Conservation (phyloP, 345 rosid species). For the Passiflora organensis region DNA sequence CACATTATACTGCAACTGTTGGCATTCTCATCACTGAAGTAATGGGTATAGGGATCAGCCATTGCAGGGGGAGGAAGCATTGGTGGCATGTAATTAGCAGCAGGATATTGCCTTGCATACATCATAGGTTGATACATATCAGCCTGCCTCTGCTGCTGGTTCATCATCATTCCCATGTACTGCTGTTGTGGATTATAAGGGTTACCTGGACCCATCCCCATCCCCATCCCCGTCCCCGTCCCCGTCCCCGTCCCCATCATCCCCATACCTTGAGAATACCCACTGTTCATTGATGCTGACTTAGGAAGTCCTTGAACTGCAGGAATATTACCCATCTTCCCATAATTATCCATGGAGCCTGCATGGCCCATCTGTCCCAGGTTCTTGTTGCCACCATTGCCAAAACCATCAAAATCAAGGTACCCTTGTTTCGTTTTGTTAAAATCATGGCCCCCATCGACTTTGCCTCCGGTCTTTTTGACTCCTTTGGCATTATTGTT, state of each 20-base stretch:
- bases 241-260: not conserved
- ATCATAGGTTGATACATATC: constrained; percentile 82
- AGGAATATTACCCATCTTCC: constrained; percentile 29
- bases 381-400: constrained; percentile 23
- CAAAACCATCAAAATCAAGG: constrained; percentile 42
- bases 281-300: constrained; percentile 42
- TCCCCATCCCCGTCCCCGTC: not conserved
- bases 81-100: constrained; percentile 50
- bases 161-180: constrained; percentile 68
- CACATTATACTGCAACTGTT: constrained; percentile 86
- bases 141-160: constrained; percentile 35
- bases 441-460: constrained; percentile 35
- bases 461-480: constrained; percentile 51
- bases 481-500: constrained; percentile 41
- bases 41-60: constrained; percentile 54
- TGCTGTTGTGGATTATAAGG: constrained; percentile 45
- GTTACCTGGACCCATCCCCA: constrained; percentile 24
- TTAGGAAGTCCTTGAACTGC: constrained; percentile 74
- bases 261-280: constrained; percentile 47
- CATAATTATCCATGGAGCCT: constrained; percentile 36
- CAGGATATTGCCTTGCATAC: constrained; percentile 62
- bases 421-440: constrained; percentile 36
- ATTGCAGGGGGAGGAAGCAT: constrained; percentile 41
- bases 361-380: constrained; percentile 18
- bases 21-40: constrained; percentile 88